Evolutionary conservation across 2,329 filamentous ascomycete species (phyloP), one percentile per base, ranked within the genome.

Genomic region (Penicillium sp.): DNA sequence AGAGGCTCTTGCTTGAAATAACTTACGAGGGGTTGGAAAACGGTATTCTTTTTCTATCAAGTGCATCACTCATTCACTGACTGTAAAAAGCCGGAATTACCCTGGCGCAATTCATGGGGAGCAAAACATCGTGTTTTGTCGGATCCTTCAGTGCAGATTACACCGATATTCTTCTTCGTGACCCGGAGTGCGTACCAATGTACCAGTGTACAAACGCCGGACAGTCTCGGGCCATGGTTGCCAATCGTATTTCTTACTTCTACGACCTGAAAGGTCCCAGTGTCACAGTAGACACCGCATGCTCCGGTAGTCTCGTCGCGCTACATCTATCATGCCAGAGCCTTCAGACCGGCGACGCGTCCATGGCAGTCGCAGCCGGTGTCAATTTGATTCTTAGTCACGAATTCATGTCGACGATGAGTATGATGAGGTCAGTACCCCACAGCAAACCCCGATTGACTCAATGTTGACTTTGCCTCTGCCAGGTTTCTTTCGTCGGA

Each of bases 251-350:
- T 8, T 67, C 64, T 1, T 70, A 68, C 30, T 68, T 67, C 42
- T 74, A 64, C 42, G 65, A 73, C 41, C 50, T 70, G 8, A 60
- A 61, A 33, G 71, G 71, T 0, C 65, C 69, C 0, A 65, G 61
- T 36, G 52, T 49, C 5, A 49, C 46, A 3, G 48, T 73, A 2
- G 64, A 72, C 39, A 72, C 70, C 0, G 71, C 67, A 0, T 71
- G 70, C 46, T 69, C 68, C 2, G 55, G 63, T 0, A 64, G 62
- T n/a, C 47, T 70, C 4, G 55, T 62, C 3, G 71, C 68, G 1
- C 43, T 74, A 2, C 69, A 74, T 56, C 44, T 63, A 13, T 70
- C 71, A 8, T 69, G 60, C 38, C 63, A 69, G 31, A 57, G 51
- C 4, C 46, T 69, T 1, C 53, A 53, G 2, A 61, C 53, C 0